Percentiles rank a stretch among this genome's conserved stretches.
Conservation (phyloP, 176 grass and related monocot species). For the Oropetium thomaeum region DNA sequence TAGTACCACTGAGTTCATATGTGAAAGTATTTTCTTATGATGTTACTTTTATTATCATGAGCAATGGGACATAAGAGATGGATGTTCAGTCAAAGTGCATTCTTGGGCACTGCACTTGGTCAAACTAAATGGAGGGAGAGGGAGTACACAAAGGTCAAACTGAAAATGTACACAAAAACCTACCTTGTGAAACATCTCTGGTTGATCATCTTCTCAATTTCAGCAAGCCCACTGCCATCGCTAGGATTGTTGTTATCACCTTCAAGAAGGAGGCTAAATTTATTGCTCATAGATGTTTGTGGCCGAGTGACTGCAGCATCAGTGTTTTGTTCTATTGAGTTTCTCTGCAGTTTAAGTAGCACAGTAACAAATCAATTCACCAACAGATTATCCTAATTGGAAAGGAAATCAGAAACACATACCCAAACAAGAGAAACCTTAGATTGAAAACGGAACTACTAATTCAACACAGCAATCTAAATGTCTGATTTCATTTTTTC, state of each 20-base stretch:
- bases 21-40: not conserved
- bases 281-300: not conserved
- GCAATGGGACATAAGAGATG: not conserved
- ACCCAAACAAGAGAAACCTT: not conserved
- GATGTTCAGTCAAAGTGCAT: not conserved
- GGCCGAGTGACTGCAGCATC: constrained; percentile 10
- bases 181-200: constrained; percentile 59
- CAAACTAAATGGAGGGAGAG: not conserved
- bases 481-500: no score
- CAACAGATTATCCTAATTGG: constrained; percentile 5
- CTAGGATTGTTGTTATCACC: constrained; percentile 26
- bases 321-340: constrained; percentile 23
- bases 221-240: constrained; percentile 28
- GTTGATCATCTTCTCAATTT: constrained; percentile 57
- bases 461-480: not conserved
- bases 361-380: not conserved
- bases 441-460: not conserved
- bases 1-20: not conserved
- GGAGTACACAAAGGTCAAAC: constrained; percentile 8
- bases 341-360: constrained; percentile 27
- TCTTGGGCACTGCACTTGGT: not conserved
- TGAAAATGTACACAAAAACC: constrained; percentile 13
- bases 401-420: not conserved
- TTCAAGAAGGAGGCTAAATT: constrained; percentile 1
- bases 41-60: not conserved